Conservation (phyloP, 768 basidiomycete species). For the Pleurotus ostreatus region DNA sequence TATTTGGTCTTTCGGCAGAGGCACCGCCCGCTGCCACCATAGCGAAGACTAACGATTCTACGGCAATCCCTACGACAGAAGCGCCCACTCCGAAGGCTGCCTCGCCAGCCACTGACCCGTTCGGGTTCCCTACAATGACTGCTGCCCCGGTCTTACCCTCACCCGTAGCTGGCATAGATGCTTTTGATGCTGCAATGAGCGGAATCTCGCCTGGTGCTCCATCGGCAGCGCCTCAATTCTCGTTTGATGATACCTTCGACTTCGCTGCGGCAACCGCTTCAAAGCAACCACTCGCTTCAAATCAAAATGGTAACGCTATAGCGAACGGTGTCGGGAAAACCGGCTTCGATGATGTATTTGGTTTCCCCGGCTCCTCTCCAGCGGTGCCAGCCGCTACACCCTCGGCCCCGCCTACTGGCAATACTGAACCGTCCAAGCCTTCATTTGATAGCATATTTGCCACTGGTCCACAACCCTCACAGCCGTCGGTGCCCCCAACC, state of each 20-base stretch:
- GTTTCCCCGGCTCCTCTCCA: constrained; percentile 9
- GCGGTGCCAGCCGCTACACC: constrained; percentile 2
- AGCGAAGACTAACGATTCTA: constrained; percentile 5
- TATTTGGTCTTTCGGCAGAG: constrained; percentile 38
- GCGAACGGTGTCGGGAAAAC: constrained; percentile 9
- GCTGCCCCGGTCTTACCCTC: constrained; percentile 10
- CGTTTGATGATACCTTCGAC: constrained; percentile 66
- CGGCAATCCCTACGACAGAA: constrained; percentile 8
- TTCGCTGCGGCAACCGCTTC: constrained; percentile 39
- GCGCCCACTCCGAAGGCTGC: constrained; percentile 16
- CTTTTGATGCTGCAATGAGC: constrained; percentile 72
- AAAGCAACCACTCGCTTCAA: constrained; percentile 23
- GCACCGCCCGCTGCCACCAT: constrained; percentile 17
- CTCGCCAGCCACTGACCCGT: constrained; percentile 18
- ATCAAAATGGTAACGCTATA: constrained; percentile 15
- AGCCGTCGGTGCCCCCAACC: not conserved
- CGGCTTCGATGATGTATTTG: constrained; percentile 32
- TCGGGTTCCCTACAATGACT: constrained; percentile 9
- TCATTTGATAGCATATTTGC: constrained; percentile 53
- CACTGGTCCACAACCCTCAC: not conserved
- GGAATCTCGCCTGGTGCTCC: constrained; percentile 39
- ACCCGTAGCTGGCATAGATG: constrained; percentile 48
- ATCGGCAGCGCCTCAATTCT: constrained; percentile 39
- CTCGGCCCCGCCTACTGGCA: constrained; percentile 1
- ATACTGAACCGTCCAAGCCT: constrained; percentile 9